These are phyloP conservation scores for Tephrocybe sp. DNA, from an alignment of 768 basidiomycete species.

Conservation along the genomic window DNA sequence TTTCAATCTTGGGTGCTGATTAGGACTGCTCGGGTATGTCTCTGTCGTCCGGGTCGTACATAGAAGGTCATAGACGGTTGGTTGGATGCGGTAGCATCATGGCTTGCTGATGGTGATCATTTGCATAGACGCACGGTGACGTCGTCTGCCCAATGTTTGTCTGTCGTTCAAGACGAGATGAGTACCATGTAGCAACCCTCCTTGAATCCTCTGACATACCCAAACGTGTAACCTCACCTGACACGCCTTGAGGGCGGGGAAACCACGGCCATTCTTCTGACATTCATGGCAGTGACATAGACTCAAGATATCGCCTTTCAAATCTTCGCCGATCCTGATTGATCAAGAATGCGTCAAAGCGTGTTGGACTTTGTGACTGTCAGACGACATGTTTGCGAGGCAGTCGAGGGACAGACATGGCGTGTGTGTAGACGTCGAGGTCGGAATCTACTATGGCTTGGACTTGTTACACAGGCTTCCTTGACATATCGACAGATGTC, in stretches of 20 bases:
- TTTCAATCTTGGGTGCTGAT: no score
- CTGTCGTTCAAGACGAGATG: no score
- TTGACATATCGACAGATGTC: slow-evolving; percentile 4
- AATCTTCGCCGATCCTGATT: not conserved
- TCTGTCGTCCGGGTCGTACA: not conserved
- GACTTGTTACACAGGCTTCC: not conserved
- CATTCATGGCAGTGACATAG: no score
- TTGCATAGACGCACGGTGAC: no score
- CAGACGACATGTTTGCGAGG: no score
- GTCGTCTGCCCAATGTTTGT: no score
- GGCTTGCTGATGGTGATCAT: not conserved
- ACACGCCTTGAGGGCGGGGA: not conserved
- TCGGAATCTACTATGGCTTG: not conserved
- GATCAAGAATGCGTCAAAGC: not conserved
- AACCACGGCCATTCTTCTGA: not conserved
- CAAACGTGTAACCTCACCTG: not conserved
- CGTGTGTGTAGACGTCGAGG: no score
- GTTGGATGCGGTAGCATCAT: not conserved
- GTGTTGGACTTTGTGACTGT: no score
- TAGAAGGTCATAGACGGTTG: no score
- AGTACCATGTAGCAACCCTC: no score
- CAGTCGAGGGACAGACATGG: no score
- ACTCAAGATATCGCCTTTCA: no score
- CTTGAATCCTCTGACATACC: not conserved
- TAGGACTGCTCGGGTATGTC: not conserved